These are phyloP conservation scores for Paramecium sonneborni DNA, from an alignment of 73 alveolate species.

Conservation along the genomic window DNA sequence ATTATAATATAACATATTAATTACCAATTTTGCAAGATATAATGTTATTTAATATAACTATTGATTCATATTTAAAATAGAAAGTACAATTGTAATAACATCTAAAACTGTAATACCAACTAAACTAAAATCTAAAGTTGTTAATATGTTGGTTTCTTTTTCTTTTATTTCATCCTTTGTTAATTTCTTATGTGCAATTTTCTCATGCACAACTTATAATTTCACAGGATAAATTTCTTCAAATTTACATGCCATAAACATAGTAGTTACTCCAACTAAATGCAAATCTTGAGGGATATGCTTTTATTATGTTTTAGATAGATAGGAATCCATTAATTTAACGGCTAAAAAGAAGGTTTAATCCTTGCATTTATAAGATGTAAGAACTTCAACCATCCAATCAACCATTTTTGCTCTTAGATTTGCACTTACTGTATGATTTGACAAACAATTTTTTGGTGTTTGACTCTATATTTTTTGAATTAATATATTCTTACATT, in stretches of 20 bases:
- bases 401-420: constrained; percentile 94
- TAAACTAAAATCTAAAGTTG: constrained; percentile 13
- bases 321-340: constrained; percentile 75
- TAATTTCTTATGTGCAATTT: constrained; percentile 61
- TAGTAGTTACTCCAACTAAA: constrained; percentile 75
- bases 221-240: constrained; percentile 83
- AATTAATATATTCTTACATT: background rate
- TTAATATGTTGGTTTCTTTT: constrained; percentile 25
- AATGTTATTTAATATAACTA: constrained; percentile 48
- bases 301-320: background rate
- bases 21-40: constrained; percentile 64
- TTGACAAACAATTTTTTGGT: constrained; percentile 29
- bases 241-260: constrained; percentile 82
- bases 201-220: constrained; percentile 55
- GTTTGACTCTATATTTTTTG: background rate
- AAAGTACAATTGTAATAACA: constrained; percentile 19
- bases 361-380: constrained; percentile 78
- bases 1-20: background rate
- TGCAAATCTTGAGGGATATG: constrained; percentile 72
- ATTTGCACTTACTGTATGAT: constrained; percentile 76
- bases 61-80: constrained; percentile 23
- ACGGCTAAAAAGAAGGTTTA: constrained; percentile 89
- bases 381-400: constrained; percentile 96
- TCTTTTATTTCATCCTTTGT: constrained; percentile 57
- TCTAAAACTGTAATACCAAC: constrained; percentile 59